Base-by-base conservation (phyloP, 306 rosid genomes). In the Sicyos edulis region DNA sequence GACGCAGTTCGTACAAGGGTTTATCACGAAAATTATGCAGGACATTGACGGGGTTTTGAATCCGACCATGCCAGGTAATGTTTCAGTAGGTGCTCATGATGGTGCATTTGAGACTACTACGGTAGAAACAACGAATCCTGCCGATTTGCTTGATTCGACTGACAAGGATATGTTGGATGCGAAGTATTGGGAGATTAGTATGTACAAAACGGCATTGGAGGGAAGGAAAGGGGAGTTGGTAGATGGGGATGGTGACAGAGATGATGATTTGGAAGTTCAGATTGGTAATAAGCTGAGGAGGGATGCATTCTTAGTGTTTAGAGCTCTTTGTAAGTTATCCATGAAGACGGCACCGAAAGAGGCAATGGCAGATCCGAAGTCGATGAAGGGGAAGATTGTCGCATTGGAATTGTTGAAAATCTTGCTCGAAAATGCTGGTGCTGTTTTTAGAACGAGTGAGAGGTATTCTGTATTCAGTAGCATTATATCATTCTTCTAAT, bases 121-220 rank as follows among this genome's bases (percentile, higher is more conserved):
- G 2, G 96, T 89, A 80, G 97, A 91, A 89, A 86, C 92, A 4
- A 95, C 99, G 1, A 95, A 95, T 61, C 96, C 99, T 0, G 88
- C 99, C 26, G 99, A 95, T 76, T 88, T 95, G 83, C 78, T 95
- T 85, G 99, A 95, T 78, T 95, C 99, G 1, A 95, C 96, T 6
- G 99, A 95, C 72, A 95, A 95, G 82, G 99, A 95, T 76, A 95
- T 95, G 99, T 81, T 95, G 86, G 99, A 95, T 79, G 99, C 99
- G 0, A 95, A 95, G 81, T 95, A 95, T 73, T 95, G 99, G 99
- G 99, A 95, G 80, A 95, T 95, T 70, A 95, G 99, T 62, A 95
- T 95, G 99, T 95, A 95, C 42, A 95, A 95, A 84, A 87, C 96
- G 19, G 99, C 99, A 0, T 81, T 95, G 87, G 99, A 95, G 80